Evolutionary conservation across 768 basidiomycete species (phyloP).

Genomic region (Pisolithus microcarpus): DNA sequence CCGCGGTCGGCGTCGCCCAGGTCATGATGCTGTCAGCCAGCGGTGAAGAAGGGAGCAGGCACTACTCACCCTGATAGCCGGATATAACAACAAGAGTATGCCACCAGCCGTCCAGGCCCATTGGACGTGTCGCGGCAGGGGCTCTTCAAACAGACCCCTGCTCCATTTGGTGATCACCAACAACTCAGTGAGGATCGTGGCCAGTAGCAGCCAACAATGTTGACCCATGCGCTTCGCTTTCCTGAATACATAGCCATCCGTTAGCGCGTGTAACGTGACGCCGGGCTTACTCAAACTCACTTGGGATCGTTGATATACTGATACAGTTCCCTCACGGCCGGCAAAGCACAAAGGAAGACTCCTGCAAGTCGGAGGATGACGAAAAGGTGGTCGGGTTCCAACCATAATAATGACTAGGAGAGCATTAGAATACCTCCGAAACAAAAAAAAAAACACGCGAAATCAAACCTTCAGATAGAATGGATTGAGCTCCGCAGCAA

Average conservation of each 20-base stretch:
- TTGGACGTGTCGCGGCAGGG: slow-evolving; percentile 56
- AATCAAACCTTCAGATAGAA: slow-evolving; percentile 78
- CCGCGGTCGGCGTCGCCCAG: too few relatives aligned
- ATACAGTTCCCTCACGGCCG: slow-evolving; percentile 76
- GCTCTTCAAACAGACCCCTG: slow-evolving; percentile 56
- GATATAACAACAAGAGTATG: slow-evolving; percentile 60
- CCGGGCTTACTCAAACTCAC: slow-evolving; percentile 33
- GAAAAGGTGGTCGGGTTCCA: slow-evolving; percentile 87
- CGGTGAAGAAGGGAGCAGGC: neutral
- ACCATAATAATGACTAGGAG: slow-evolving; percentile 53
- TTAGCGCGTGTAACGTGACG: too few relatives aligned
- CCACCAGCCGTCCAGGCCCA: slow-evolving; percentile 61
- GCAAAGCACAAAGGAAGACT: slow-evolving; percentile 81
- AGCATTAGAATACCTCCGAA: slow-evolving; percentile 28
- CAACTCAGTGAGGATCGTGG: slow-evolving; percentile 78
- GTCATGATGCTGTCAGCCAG: neutral
- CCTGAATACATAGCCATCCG: slow-evolving; percentile 30
- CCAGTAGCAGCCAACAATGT: slow-evolving; percentile 80
- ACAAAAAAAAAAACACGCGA: neutral
- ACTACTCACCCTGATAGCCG: slow-evolving; percentile 51
- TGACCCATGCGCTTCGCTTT: slow-evolving; percentile 85
- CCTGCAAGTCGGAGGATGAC: slow-evolving; percentile 64
- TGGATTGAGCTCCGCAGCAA: slow-evolving; percentile 80
- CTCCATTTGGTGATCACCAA: slow-evolving; percentile 82
- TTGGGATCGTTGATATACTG: slow-evolving; percentile 79